Evolutionary conservation across 2,329 filamentous ascomycete genomes (phyloP), one percentile per base, ranked within the genome.

Genomic region (Amphichorda felina): DNA sequence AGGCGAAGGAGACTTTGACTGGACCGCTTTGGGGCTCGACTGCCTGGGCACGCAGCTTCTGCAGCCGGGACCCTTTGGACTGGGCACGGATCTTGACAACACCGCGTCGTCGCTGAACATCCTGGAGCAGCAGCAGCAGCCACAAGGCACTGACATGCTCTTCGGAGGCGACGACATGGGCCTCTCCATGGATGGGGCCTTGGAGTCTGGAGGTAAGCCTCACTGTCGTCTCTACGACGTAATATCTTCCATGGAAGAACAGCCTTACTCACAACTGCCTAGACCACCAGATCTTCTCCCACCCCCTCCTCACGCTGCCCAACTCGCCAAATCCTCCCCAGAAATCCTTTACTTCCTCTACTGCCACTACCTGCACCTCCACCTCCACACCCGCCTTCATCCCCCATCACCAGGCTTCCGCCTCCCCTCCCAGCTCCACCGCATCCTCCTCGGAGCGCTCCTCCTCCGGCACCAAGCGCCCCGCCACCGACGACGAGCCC

Each of bases 1-100:
- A 29, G 27, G n/a, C 18, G 5, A 22, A 14, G 14, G 19, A 8
- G 37, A 38, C 14, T 30, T 38, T 31, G 37, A 38, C 15, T 38
- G 37, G 37, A 35, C 37, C 15, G 10, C 25, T 6, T 19, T 38
- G 9, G 37, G 37, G 8, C 33, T 38, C 14, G 37, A 38, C 28
- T 4, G 13, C 18, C 24, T 38, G 6, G 37, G 37, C 26, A 38
- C 37, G 27, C 37, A 38, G 32, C 32, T 38, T 15, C 26, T 38
- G 9, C 5, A 22, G 15, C 35, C 34, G n/a, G 17, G 28, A 10
- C 5, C 16, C 16, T 22, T 31, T 3, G 33, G 28, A 7, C 22
- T 28, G 4, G 33, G 13, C 9, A 14, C 15, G 27, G 27, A 29
- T 6, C n/a, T 16, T 7, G 7, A 29, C 6, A 29, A 6, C 27